These are phyloP conservation scores for Rhizopus delemar DNA, from an alignment of 371 early-diverging fungal genomes.

Conservation along the genomic window DNA sequence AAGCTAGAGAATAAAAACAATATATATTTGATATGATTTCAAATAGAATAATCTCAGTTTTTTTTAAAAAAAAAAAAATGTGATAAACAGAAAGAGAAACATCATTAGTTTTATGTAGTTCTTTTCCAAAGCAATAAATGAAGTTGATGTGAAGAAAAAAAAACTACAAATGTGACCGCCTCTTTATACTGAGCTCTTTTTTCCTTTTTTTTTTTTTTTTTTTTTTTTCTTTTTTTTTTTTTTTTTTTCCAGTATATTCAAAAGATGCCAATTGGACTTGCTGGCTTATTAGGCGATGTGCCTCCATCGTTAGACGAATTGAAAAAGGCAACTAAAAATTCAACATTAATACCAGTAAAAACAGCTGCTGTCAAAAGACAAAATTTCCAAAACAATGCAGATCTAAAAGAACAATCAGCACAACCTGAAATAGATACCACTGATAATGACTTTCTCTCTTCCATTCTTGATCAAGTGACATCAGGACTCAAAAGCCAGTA, in stretches of 20 bases:
- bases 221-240: no score
- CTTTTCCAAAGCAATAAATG: no score
- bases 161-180: no score
- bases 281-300: background rate
- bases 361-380: background rate
- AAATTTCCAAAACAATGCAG: background rate
- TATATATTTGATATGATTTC: no score
- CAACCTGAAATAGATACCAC: background rate
- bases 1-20: slow-evolving; percentile 42
- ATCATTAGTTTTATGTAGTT: no score
- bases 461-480: slow-evolving; percentile 3
- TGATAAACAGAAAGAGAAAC: no score
- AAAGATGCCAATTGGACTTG: background rate
- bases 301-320: background rate
- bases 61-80: no score
- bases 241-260: no score
- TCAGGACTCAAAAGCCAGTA: background rate
- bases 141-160: no score
- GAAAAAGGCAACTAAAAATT: background rate
- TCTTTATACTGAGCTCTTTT: no score
- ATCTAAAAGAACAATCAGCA: background rate
- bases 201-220: background rate
- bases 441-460: background rate
- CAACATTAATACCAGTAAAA: background rate
- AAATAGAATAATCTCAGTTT: background rate